These are phyloP conservation scores for Geotrichum citri-aurantii DNA, from an alignment of 1,139 yeast genomes.

Conservation along the genomic window DNA sequence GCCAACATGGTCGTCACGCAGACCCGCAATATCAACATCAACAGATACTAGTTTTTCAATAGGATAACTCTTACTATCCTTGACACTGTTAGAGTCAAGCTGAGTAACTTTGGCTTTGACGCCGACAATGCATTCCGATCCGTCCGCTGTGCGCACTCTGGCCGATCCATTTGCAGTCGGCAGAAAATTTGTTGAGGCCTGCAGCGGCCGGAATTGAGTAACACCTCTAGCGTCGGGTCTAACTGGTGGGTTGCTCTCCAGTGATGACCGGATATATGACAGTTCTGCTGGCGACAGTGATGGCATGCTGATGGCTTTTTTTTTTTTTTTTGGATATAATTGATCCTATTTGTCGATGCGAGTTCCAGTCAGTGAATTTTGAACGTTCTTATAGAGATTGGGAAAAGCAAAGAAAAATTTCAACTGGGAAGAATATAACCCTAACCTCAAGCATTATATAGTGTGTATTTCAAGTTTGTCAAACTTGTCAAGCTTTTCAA, in stretches of 20 bases:
- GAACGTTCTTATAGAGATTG: not conserved
- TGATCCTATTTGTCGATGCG: not conserved
- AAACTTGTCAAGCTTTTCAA: too few relatives aligned
- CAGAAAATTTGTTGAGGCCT: constrained; percentile 71
- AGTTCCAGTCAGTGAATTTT: not conserved
- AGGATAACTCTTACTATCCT: constrained; percentile 19
- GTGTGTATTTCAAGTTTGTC: not conserved
- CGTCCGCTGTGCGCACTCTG: constrained; percentile 76
- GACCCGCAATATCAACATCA: constrained; percentile 57
- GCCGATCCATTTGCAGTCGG: constrained; percentile 92
- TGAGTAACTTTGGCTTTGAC: constrained; percentile 78
- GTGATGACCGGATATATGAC: constrained; percentile 69
- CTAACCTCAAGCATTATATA: not conserved
- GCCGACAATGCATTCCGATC: constrained; percentile 88
- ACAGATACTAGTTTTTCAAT: constrained; percentile 51
- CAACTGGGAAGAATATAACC: not conserved
- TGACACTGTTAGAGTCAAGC: constrained; percentile 14
- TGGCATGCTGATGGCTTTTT: constrained; percentile 22
- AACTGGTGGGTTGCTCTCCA: constrained; percentile 54
- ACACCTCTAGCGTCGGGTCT: constrained; percentile 77
- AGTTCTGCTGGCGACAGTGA: constrained; percentile 77
- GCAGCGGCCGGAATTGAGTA: constrained; percentile 77
- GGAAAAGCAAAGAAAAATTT: not conserved
- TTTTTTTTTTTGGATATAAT: not conserved
- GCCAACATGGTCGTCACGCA: constrained; percentile 34